Evolutionary conservation across 495 filamentous ascomycete genomes (phyloP), one percentile per base, ranked within the genome.

Genomic region (Penicillium daleae): DNA sequence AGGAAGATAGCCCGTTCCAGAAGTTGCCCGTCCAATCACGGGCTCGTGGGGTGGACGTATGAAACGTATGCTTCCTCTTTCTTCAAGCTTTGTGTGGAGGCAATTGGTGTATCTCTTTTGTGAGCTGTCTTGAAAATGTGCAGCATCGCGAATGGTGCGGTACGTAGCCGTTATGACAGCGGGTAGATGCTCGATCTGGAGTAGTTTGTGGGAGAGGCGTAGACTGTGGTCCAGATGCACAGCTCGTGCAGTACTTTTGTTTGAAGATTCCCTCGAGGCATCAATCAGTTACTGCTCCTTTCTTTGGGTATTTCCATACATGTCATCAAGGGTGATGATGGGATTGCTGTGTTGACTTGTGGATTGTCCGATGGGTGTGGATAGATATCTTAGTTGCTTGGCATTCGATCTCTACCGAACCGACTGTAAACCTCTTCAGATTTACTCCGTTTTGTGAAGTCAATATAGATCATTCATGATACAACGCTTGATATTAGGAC

Each of bases 171-270:
- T 57, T 32, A 46, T 40, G 51, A 54, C 51, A 54, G 29, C 51
- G 29, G 51, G 26, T 32, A 33, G 26, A 10, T 33, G 56, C 56
- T 57, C 56, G 56, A 57, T 57, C 40, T 57, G 40, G 13, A 46
- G 39, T 57, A 32, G 56, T 48, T 33, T 54, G 51, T 21, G n/a
- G 32, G 13, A 22, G 59, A 49, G 60, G 53, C 60, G 46, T 53
- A 54, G 59, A 35, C 26, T 54, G 26, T 39, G 61, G 48, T 57
- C 26, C 35, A 57, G 40, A 57, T 48, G 56, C 56, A 48, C 29
- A 21, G 39, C 56, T 35, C 6, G 46, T 54, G 29, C 51, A 32
- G 31, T 15, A 15, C 29, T 4, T n/a, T n/a, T 12, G 19, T 54
- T 13, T 54, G 13, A 21, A 12, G 26, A 53, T 21, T 24, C 31